Evolutionary conservation across 2,329 filamentous ascomycete species (phyloP), one percentile per base, ranked within the genome.

Genomic region (Cryphonectria carpinicola): DNA sequence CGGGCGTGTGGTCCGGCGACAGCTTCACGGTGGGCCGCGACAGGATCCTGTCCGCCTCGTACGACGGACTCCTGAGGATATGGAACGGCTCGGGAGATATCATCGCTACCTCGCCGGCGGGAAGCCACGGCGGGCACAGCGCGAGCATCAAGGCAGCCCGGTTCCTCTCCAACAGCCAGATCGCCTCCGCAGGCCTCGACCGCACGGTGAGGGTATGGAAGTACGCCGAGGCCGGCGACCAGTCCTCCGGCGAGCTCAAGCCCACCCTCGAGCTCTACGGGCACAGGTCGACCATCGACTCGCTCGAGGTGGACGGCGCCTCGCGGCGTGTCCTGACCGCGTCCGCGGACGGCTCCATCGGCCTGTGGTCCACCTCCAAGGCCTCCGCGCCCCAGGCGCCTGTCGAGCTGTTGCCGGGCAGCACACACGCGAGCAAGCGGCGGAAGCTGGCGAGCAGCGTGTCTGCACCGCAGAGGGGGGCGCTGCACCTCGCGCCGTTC

Each of bases 1-100:
- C 90, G 3, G 89, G 86, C 28, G 79, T 80, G 68, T 91, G 88
- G 87, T 84, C 85, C 13, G 84, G 82, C 65, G 83, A 83, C 65
- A 79, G 80, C 63, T 82, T 86, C 76, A 80, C 81, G 37, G 81
- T 82, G 52, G 88, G 89, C 32, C 88, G 91, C 74, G 89, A 93
- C 76, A 85, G 93, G 73, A 91, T 98, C 72, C 83, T 97, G n/a
- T 97, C 94, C n/a, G 94, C 90, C 41, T 95, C 93, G 64, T 98
- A 97, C 79, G 96, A 99, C 80, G 95, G 95, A 11, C 83, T 97
- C 22, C 83, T 98, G 69, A 87, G 95, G 74, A 87, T 98, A 74
- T 99, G 96, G 95, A 93, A 96, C 76, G 90, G 91, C 74, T 95
- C 94, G 0, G 94, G 93, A n/a, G 88, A 96, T 72, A 85, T 92